Conservation (phyloP, 257 asterid species). For the Cynanchum wilfordii region DNA sequence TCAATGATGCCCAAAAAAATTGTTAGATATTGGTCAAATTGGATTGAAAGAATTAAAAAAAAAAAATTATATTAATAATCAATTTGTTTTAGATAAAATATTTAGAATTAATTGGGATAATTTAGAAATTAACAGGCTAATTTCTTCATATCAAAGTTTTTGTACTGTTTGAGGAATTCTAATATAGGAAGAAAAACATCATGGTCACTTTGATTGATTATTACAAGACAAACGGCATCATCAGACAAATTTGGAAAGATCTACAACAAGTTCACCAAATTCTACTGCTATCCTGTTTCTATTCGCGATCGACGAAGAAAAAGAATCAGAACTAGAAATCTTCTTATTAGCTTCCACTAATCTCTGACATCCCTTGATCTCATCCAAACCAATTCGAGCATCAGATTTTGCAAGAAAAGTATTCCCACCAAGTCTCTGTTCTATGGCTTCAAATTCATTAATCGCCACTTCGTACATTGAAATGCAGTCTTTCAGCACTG, state of each 20-base stretch:
- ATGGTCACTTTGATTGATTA: too few species aligned
- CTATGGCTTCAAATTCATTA: background rate
- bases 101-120: too few species aligned
- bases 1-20: too few species aligned
- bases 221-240: too few species aligned
- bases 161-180: too few species aligned
- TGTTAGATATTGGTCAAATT: too few species aligned
- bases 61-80: too few species aligned
- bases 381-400: slow-evolving; percentile 4
- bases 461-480: background rate
- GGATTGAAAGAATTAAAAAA: too few species aligned
- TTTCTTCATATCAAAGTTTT: too few species aligned
- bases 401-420: background rate
- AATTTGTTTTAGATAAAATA: too few species aligned
- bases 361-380: slow-evolving; percentile 5
- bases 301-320: background rate
- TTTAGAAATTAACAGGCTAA: too few species aligned
- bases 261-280: slow-evolving; percentile 7
- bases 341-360: background rate
- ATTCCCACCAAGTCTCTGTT: background rate
- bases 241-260: slow-evolving; percentile 4
- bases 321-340: slow-evolving; percentile 1
- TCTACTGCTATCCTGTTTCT: slow-evolving; percentile 4
- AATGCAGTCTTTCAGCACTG: slow-evolving; percentile 10
- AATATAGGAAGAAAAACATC: too few species aligned